Conservation (phyloP, 2,329 filamentous ascomycete genomes). For the Lithohypha guttulata region DNA sequence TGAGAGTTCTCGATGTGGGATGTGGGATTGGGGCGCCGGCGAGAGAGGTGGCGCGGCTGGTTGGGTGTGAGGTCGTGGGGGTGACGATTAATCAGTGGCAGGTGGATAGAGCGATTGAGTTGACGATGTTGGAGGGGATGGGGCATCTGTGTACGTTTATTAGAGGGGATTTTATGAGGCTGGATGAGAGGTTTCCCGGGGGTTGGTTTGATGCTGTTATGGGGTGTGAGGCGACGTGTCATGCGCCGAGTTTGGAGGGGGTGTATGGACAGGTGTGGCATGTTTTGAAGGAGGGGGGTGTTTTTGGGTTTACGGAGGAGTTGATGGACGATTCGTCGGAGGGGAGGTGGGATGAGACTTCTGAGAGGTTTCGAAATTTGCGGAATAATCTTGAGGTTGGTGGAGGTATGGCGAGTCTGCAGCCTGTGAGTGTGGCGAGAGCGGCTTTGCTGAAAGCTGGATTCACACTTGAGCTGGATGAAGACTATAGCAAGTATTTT, state of each 20-base stretch:
- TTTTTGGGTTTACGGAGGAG: constrained; percentile 25
- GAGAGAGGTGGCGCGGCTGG: constrained; percentile 24
- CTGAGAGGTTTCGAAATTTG: constrained; percentile 21
- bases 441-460: constrained; percentile 21
- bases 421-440: constrained; percentile 16
- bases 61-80: constrained; percentile 23
- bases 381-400: constrained; percentile 24
- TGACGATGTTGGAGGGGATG: constrained; percentile 14
- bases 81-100: constrained; percentile 24
- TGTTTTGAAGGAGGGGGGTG: constrained; percentile 25
- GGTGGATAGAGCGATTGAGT: constrained; percentile 20
- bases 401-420: constrained; percentile 23
- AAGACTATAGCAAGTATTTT: constrained; percentile 22
- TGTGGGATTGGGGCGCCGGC: constrained; percentile 26
- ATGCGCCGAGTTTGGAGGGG: constrained; percentile 21
- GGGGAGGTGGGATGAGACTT: constrained; percentile 18
- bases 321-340: constrained; percentile 17
- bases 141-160: constrained; percentile 17
- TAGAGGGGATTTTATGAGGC: constrained; percentile 23
- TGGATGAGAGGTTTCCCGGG: constrained; percentile 21
- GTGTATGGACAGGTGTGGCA: constrained; percentile 24
- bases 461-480: constrained; percentile 22
- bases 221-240: constrained; percentile 25
- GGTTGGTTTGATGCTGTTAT: constrained; percentile 25
- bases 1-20: constrained; percentile 26